Evolutionary conservation across 768 basidiomycete species (phyloP), one percentile per base, ranked within the genome.

Genomic region (Lentinula boryana): DNA sequence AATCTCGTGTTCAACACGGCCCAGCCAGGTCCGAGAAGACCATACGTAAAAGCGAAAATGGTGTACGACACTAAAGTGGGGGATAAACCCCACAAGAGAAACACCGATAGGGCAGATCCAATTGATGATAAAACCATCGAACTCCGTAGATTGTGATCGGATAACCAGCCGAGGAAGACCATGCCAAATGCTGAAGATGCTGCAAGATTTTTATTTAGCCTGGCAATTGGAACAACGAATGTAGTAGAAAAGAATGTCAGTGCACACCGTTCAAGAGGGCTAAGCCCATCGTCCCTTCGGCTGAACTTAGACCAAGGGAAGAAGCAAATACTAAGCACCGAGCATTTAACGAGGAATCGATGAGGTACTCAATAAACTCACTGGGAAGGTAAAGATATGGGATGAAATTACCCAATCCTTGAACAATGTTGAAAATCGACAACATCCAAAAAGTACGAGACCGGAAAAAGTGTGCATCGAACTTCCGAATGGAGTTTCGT

Each of bases 81-180:
- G 13, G 65, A 62, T 12, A 66, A 38, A 44, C 65, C 65, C 65
- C 65, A 66, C 12, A 64, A 44, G 6, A 64, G 35, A 36, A 66
- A 59, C 7, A 66, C 65, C 13, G 65, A 27, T 12, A 64, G 52
- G 9, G 59, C 32, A 3, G 65, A 64, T 18, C 63, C 65, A 9
- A 64, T 5, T 13, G 56, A 51, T 3, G 65, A 66, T 10, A 66
- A 40, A 5, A 61, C 23, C 56, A 64, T 66, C 2, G 59, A 53
- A 33, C 57, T 38, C 40, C 65, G 65, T 16, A 66, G 62, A 59
- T 66, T 63, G 15, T 59, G 62, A 38, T 66, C 65, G 2, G 65
- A 64, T 6, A 66, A 46, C 58, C 61, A 63, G 32, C 65, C 62
- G 12, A 66, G 31, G 41, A 64, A 56, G 8, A 64, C 62, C 31